Percentiles rank a stretch among this genome's conserved stretches.
phyloP scores from a whole-genome alignment of 208 protist genomes.

The Porcisia hertigi region DNA sequence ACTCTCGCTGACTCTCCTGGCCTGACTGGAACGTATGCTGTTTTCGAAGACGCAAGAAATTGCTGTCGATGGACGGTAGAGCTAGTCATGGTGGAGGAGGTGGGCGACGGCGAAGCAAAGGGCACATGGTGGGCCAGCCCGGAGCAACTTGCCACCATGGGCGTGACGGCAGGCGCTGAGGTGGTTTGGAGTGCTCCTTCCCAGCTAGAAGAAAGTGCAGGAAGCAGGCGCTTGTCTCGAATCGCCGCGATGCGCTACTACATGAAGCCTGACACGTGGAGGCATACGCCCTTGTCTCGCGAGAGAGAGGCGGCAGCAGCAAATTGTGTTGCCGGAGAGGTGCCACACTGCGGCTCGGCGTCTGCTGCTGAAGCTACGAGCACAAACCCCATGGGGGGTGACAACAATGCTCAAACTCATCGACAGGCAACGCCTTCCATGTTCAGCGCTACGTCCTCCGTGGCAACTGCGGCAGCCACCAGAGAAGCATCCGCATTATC shows the following conservation, averaged over 20 bases:
- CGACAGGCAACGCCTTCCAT: neutral
- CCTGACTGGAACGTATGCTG: neutral
- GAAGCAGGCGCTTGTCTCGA: neutral
- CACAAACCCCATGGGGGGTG: neutral
- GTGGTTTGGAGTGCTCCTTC: neutral
- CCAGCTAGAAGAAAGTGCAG: neutral
- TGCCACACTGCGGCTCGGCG: neutral
- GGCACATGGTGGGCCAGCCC: constrained; percentile 2
- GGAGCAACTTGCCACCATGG: neutral
- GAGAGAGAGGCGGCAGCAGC: neutral
- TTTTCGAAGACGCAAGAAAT: constrained; percentile 6
- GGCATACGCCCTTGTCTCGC: neutral
- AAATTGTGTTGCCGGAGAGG: neutral
- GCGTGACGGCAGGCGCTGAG: neutral
- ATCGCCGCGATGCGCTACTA: constrained; percentile 8
- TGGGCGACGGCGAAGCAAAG: neutral
- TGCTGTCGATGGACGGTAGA: constrained; percentile 12
- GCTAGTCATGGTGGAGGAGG: neutral
- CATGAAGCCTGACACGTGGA: constrained; percentile 26
- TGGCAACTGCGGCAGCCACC: neutral
- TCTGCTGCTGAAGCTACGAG: neutral
- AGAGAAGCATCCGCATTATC: neutral
- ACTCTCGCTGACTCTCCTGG: neutral
- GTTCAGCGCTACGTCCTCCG: neutral
- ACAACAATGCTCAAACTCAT: neutral